Conservation (phyloP, 2,329 filamentous ascomycete species). For the Ophiostoma piceae region DNA sequence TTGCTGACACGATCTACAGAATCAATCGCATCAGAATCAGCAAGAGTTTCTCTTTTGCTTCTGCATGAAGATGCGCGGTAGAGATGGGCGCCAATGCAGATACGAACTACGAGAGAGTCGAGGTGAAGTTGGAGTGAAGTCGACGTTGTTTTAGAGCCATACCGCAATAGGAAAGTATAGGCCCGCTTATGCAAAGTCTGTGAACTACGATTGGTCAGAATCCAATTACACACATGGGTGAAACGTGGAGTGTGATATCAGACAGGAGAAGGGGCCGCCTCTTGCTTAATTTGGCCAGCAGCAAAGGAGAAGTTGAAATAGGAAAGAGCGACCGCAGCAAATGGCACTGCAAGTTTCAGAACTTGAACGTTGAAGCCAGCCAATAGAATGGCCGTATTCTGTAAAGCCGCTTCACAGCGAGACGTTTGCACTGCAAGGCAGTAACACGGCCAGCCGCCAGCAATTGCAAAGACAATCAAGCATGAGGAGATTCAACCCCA, state of each 20-base stretch:
- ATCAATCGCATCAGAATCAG: background rate
- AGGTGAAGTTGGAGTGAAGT: background rate
- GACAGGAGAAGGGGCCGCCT: slow-evolving; percentile 16
- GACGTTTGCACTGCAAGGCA: background rate
- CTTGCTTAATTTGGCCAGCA: background rate
- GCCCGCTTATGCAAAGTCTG: background rate
- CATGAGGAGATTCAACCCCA: background rate
- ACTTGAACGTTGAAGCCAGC: background rate
- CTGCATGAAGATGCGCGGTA: background rate
- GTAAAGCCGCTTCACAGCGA: background rate
- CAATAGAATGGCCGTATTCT: background rate
- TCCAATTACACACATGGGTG: slow-evolving; percentile 9
- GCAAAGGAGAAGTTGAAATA: background rate
- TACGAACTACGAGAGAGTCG: background rate
- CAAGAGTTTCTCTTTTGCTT: background rate
- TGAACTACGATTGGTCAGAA: background rate
- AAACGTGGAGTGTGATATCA: slow-evolving; percentile 17
- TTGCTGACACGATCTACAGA: background rate
- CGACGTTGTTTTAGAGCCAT: slow-evolving; percentile 6
- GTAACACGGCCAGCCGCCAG: background rate
- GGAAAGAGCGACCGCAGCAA: background rate
- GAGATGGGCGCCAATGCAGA: background rate
- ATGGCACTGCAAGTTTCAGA: slow-evolving; percentile 4
- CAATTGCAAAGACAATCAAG: background rate
- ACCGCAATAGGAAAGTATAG: background rate